Evolutionary conservation across 768 basidiomycete genomes (phyloP).

Genomic region (Mycena vitilis): DNA sequence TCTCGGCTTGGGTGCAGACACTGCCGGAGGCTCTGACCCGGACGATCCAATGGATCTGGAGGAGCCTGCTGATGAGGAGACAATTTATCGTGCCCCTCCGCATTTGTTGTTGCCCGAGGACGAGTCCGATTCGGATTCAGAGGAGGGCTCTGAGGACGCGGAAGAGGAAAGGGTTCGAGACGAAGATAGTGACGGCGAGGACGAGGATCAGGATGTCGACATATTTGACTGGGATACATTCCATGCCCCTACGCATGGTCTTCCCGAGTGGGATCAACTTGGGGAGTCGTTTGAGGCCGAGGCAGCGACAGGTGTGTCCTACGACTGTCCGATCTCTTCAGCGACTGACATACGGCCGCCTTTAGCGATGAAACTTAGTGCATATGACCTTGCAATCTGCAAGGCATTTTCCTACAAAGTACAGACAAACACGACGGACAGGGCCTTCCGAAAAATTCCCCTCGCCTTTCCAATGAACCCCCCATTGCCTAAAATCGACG

Average conservation of each 20-base stretch:
- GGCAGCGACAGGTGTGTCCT: conserved; percentile 2
- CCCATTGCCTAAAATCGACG: conserved; percentile 34
- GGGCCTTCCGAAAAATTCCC: conserved; percentile 25
- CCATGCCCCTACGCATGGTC: not conserved
- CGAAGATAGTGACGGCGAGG: conserved; percentile 7
- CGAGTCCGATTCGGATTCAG: conserved; percentile 1
- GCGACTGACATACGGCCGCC: conserved; percentile 13
- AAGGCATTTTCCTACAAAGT: conserved; percentile 38
- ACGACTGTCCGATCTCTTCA: not conserved
- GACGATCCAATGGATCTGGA: no score
- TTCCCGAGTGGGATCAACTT: not conserved
- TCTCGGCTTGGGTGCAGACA: no score
- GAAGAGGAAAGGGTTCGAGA: not conserved
- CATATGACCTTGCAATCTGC: conserved; percentile 38
- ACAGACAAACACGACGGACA: conserved; percentile 35
- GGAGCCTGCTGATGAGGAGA: no score
- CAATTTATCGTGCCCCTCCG: not conserved
- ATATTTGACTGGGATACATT: conserved; percentile 19
- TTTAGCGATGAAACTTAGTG: conserved; percentile 33
- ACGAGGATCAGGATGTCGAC: conserved; percentile 1
- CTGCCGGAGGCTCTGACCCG: no score
- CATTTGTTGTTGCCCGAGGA: not conserved
- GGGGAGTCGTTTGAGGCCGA: conserved; percentile 1
- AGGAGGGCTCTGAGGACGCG: not conserved
- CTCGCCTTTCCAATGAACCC: conserved; percentile 33